These are phyloP conservation scores for Sclerotinia sclerotiorum DNA, from an alignment of 2,329 filamentous ascomycete genomes.

Conservation along the genomic window DNA sequence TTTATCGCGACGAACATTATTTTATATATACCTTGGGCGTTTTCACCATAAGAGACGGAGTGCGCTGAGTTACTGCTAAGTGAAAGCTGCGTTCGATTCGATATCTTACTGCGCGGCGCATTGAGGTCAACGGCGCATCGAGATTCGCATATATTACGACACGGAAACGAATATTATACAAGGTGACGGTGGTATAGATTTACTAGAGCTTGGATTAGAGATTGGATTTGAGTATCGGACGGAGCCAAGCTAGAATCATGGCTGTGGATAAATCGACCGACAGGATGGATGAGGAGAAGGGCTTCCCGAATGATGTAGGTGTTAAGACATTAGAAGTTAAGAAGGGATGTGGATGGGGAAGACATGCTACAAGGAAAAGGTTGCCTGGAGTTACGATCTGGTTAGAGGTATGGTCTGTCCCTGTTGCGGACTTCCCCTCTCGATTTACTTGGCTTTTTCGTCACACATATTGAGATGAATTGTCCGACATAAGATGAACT, in stretches of 20 bases:
- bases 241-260: background rate
- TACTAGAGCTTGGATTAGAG: background rate
- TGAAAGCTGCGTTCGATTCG: background rate
- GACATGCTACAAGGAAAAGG: background rate
- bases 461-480: background rate
- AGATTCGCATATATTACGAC: no score
- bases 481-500: background rate
- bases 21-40: background rate
- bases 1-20: background rate
- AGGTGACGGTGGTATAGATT: background rate
- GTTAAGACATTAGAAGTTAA: background rate
- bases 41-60: background rate
- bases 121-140: background rate
- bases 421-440: background rate
- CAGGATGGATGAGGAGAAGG: conserved; percentile 18
- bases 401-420: conserved; percentile 26
- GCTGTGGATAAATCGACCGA: background rate
- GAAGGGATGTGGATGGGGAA: conserved; percentile 16
- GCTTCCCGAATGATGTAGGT: background rate
- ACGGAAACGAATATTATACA: background rate
- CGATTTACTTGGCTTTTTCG: background rate
- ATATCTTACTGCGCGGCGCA: background rate
- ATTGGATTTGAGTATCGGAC: no score
- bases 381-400: conserved; percentile 20
- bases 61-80: background rate